Base-by-base conservation (phyloP, 257 asterid species). In the Forsythia suspensa region DNA sequence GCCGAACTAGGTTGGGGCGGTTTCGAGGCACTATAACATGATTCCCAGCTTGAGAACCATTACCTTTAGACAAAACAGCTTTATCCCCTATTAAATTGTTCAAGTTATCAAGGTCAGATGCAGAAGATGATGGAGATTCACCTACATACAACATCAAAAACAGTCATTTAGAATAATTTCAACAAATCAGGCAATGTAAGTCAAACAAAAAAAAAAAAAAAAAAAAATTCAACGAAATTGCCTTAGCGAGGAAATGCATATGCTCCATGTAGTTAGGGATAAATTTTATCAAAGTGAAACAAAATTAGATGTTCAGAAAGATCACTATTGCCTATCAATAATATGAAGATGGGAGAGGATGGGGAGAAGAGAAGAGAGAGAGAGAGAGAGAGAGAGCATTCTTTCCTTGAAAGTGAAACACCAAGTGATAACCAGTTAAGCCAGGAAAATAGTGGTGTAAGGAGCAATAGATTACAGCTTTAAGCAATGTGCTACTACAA, bases 111-210 rank as follows among this genome's bases (percentile, higher is more conserved):
- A 93, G 85, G 76, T 90, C 98, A 73, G 98, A 95, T 80, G 95
- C 98, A 79, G 98, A 95, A 74, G 97, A 95, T 77, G 96, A 93
- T 46, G 98, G 98, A 82, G 98, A 95, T 88, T 95, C 98, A 71
- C 96, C 98, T 95, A 83, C 74, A 82, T 69, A 82, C 82, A 24
- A 70, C 70, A 52, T 76, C 79, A 80, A 73, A 73, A 73, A 69
- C 80, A 73, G 63, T 79, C 67, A 24, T 34, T 63, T 78, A 73
- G 55, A 70, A 71, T 46, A 42, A 34, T 57, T 76, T 43, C 70
- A 63, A 57, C 6, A 29, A 8, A 63, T 63, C 16, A 8, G 40
- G 70, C 11, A 24, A 11, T 63, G 40, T 13, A 51, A 29, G 34
- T 29, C 9, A n/a, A 16, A 9, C 0, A 0, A 55, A 18, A 6